Conservation (phyloP, 352 stramenopile species). For the Phytophthora constricta region DNA sequence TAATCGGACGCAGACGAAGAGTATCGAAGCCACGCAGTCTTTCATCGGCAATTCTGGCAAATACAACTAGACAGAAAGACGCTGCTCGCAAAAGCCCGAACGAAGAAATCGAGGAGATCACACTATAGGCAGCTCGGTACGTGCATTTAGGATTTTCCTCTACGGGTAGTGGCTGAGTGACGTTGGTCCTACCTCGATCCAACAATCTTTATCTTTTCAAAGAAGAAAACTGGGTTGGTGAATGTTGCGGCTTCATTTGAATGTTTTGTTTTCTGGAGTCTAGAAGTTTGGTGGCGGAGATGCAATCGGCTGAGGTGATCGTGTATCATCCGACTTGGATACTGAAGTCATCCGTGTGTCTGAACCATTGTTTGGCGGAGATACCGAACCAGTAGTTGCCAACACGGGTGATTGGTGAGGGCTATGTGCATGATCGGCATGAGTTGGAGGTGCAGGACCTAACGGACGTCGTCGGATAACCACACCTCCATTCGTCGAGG, state of each 20-base stretch:
- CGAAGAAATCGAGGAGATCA: slow-evolving; percentile 61
- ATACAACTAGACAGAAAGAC: slow-evolving; percentile 45
- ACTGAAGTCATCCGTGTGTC: background rate
- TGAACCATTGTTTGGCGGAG: background rate
- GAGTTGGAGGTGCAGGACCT: slow-evolving; percentile 8
- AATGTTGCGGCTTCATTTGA: too few relatives aligned
- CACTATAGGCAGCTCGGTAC: slow-evolving; percentile 24
- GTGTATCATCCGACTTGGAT: slow-evolving; percentile 38
- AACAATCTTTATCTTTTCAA: background rate
- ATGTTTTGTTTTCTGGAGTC: background rate
- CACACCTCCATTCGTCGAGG: slow-evolving; percentile 30
- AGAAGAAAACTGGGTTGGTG: background rate
- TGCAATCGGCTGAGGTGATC: slow-evolving; percentile 26
- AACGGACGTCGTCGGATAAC: slow-evolving; percentile 28
- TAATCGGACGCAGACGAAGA: slow-evolving; percentile 6
- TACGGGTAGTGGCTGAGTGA: background rate
- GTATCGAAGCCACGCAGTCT: slow-evolving; percentile 30
- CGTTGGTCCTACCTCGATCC: background rate
- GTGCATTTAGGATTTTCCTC: background rate
- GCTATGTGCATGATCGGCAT: slow-evolving; percentile 12
- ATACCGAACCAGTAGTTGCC: background rate
- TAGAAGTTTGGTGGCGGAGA: slow-evolving; percentile 20
- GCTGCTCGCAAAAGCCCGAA: slow-evolving; percentile 19
- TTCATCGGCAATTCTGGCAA: slow-evolving; percentile 43
- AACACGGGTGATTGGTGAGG: slow-evolving; percentile 15